Conservation (phyloP, 257 asterid species). For the Echites panduratus region DNA sequence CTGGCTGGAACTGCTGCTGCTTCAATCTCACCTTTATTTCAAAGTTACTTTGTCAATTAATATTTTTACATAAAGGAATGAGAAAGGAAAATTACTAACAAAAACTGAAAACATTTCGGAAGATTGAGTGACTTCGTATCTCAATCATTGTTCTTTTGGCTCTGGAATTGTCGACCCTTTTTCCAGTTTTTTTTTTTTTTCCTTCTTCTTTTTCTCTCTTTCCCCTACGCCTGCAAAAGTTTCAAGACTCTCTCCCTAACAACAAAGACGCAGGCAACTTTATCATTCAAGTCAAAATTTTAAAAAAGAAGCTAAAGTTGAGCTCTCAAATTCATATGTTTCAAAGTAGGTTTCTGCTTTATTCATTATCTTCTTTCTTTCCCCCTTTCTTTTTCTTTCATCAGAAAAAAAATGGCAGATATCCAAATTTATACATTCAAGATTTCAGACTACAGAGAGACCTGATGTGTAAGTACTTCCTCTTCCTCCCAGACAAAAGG, state of each 20-base stretch:
- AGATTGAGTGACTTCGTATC: too few species aligned
- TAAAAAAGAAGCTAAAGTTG: slow-evolving; percentile 1
- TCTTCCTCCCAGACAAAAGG: too few species aligned
- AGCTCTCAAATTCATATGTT: background rate
- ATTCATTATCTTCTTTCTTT: background rate
- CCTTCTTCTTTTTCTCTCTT: too few species aligned
- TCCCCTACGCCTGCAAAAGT: slow-evolving; percentile 8
- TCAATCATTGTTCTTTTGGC: slow-evolving; percentile 8
- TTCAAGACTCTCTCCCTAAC: background rate
- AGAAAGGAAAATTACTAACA: background rate
- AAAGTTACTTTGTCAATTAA: background rate
- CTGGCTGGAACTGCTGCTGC: too few species aligned
- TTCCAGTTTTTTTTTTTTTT: background rate
- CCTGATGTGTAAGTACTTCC: too few species aligned
- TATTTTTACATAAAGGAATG: background rate
- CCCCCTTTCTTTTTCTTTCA: too few species aligned
- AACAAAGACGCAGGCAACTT: background rate
- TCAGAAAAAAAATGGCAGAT: too few species aligned
- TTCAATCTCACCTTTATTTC: background rate
- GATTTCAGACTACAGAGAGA: too few species aligned
- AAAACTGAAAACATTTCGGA: too few species aligned
- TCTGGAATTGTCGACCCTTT: background rate
- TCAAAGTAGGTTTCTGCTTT: background rate
- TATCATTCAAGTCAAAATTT: background rate
- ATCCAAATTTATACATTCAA: background rate